Evolutionary conservation across 2,329 filamentous ascomycete genomes (phyloP).

Genomic region (Calonectria pseudoturangicola): DNA sequence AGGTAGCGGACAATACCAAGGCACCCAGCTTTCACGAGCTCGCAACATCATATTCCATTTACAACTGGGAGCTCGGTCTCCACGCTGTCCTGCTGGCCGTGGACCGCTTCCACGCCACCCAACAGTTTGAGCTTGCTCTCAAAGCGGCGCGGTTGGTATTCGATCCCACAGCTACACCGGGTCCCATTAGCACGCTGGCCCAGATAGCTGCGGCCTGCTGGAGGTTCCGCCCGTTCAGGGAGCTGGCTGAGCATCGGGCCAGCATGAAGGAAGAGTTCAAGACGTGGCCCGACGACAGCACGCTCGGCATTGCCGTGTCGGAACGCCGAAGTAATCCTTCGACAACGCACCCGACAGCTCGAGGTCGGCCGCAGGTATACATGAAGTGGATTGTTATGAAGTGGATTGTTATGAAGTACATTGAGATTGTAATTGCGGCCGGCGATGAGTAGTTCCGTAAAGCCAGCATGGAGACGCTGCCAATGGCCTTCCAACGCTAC

Average conservation of each 20-base stretch:
- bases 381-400: conserved; percentile 42
- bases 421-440: conserved; percentile 33
- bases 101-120: conserved; percentile 8
- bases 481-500: conserved; percentile 41
- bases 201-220: not conserved
- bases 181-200: not conserved
- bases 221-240: conserved; percentile 21
- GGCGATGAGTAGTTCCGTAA: conserved; percentile 42
- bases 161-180: conserved; percentile 8
- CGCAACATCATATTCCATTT: not conserved
- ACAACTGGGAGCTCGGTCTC: conserved; percentile 37
- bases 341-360: conserved; percentile 3
- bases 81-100: conserved; percentile 4
- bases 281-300: not conserved
- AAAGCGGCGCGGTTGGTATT: conserved; percentile 7
- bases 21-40: no score
- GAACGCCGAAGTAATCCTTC: not conserved
- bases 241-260: not conserved
- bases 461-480: conserved; percentile 34
- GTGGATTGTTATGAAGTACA: conserved; percentile 40
- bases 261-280: not conserved
- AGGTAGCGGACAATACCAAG: no score
- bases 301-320: no score
- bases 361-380: conserved; percentile 21
- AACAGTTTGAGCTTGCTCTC: conserved; percentile 33